Base-by-base conservation (phyloP, 78 protist species). In the Creolimax fragrantissima region DNA sequence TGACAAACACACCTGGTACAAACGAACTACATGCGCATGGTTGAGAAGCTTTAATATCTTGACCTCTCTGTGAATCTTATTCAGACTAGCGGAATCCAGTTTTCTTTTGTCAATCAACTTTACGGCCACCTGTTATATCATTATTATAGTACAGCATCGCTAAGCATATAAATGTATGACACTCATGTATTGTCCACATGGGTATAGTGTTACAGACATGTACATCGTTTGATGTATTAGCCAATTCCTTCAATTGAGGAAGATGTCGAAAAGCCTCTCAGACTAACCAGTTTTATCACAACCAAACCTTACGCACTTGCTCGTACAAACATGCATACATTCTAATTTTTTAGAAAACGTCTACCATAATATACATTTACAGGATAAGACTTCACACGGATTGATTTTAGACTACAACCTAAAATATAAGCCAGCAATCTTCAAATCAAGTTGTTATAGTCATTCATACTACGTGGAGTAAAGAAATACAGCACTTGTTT, bases 111-210 rank as follows among this genome's bases (percentile, higher is more conserved):
- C 84, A 42, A 89, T 44, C 35, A 89, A 3, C 42, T 89, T 58
- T 2, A 89, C 4, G 42, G 91, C 91, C 74, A 94, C 93, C 92
- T 91, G 41, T 42, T 5, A 37, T 6, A 35, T 39, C 91, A 37
- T 32, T 58, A 32, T 58, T 24, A 58, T 58, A 58, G 74, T 58
- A 58, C 39, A 58, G 24, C 0, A 35, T 2, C 81, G 36, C 44
- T 45, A 7, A 41, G 44, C 41, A 45, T 45, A 4, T 43, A 89
- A 4, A 2, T 74, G 36, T 4, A 3, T 4, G 43, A 32, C 39
- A 90, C 6, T 37, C 24, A 1, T 17, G 24, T 32, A 32, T 32
- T 24, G 39, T 32, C 74, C 24, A 58, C 74, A 58, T 32, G 1
- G 39, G 11, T 58, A 24, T 58, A 58, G 0, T 58, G 74, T 24